Conservation (phyloP, 2,329 filamentous ascomycete species). For the Aphanocladium album region DNA sequence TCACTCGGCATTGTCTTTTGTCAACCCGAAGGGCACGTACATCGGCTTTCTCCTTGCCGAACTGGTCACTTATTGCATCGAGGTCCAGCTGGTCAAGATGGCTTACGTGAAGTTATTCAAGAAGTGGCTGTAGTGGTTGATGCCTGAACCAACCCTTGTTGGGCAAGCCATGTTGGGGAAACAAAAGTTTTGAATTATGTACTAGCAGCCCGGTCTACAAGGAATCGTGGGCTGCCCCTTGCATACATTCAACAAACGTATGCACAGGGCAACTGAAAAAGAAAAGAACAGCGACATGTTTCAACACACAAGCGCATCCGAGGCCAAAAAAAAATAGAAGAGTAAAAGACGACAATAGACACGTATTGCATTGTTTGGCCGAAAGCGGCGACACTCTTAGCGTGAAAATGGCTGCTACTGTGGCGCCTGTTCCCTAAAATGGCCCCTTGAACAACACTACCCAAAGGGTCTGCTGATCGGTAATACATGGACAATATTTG, state of each 20-base stretch:
- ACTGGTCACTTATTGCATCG: constrained; percentile 21
- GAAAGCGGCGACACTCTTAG: background rate
- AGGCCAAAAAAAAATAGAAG: background rate
- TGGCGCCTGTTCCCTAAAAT: background rate
- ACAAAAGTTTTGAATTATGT: background rate
- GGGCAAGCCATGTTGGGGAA: too few relatives aligned
- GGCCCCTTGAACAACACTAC: background rate
- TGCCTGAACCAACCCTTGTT: too few relatives aligned
- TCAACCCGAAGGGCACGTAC: constrained; percentile 17
- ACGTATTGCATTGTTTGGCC: background rate
- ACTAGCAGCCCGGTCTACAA: background rate
- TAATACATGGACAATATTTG: background rate
- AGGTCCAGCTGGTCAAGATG: constrained; percentile 25
- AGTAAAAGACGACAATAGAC: background rate
- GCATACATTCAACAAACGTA: background rate
- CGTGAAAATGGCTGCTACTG: background rate
- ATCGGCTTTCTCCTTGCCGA: constrained; percentile 22
- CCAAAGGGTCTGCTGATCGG: background rate
- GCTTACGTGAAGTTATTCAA: constrained; percentile 23
- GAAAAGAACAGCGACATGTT: background rate
- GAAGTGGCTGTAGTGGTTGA: constrained; percentile 19
- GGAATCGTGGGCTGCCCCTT: background rate
- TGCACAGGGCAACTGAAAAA: background rate
- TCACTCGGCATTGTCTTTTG: constrained; percentile 18
- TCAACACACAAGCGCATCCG: constrained; percentile 6